Base-by-base conservation (phyloP, 345 rosid genomes). In the Erodium maritimum region DNA sequence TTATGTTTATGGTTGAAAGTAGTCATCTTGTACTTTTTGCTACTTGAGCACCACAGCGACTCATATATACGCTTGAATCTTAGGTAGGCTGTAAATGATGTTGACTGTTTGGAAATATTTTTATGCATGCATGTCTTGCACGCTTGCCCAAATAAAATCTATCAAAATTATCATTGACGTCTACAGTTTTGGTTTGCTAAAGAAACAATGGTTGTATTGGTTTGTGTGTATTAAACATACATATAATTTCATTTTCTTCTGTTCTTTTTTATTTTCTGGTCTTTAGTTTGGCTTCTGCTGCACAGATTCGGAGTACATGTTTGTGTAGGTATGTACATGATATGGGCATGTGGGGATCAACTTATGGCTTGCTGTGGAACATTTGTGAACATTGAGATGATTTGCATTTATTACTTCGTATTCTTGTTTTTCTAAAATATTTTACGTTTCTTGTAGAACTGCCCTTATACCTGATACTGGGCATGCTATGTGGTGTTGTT, bases 401-500 rank as follows among this genome's bases (percentile, higher is more conserved):
- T 0, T 12, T n/a, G n/a, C 7, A 5, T 51, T 51, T 17, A 51
- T 17, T 19, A 17, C 7, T 51, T 19, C n/a, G 19, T 25, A 58
- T 59, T 59, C 50, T 58, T 50, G 37, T 56, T 52, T 61, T 19
- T 56, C 62, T 52, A 59, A 66, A 23, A 33, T 21, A 18, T 61
- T 67, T 21, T 56, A 12, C 23, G 22, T 29, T 64, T 65, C 59
- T 63, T 71, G 73, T 91, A 89, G 96, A 89, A 75, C 82, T 93
- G 60, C 96, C 99, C 60, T 76, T 89, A 55, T 93, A 93, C 79
- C 80, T 93, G 69, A 93, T 93, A 70, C 70, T 87, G 84, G 99
- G 99, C 67, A 91, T 91, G 98, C 78, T 91, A 48, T 86, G 96
- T 24, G 98, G 98, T 60, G 93, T 76, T 61, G 96, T 88, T 64